Evolutionary conservation across 768 basidiomycete genomes (phyloP).

Genomic region (Mycena sanguinolenta): DNA sequence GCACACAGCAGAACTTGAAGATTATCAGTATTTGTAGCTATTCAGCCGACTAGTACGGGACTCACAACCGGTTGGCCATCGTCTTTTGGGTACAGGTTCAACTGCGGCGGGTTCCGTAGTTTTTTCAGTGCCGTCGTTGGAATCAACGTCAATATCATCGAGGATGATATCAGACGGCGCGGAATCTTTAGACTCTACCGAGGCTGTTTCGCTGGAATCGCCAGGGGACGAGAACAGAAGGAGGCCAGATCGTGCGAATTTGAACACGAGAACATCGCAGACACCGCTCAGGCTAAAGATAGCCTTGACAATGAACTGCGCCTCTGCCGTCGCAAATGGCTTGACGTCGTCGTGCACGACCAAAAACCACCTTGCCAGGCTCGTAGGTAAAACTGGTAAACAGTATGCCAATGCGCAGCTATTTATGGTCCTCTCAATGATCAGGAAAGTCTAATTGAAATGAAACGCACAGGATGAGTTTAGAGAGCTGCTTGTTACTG

Average conservation of each 20-base stretch:
- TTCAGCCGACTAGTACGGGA: background rate
- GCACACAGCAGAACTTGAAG: background rate
- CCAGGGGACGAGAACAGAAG: slow-evolving; percentile 1
- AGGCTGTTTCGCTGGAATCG: background rate
- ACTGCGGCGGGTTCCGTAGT: background rate
- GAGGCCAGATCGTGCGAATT: slow-evolving; percentile 14
- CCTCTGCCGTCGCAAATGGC: slow-evolving; percentile 22
- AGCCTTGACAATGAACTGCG: slow-evolving; percentile 19
- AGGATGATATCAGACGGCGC: too few species aligned
- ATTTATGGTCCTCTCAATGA: background rate
- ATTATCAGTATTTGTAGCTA: background rate
- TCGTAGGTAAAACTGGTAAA: slow-evolving; percentile 24
- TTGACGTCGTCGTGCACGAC: slow-evolving; percentile 23
- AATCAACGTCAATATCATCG: too few species aligned
- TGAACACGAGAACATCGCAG: slow-evolving; percentile 19
- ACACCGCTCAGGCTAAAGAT: slow-evolving; percentile 32
- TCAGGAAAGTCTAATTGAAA: background rate
- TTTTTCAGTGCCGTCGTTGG: background rate
- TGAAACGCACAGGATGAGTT: slow-evolving; percentile 7
- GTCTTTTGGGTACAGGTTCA: background rate
- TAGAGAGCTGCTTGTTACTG: background rate
- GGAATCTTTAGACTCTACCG: too few species aligned
- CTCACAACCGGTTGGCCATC: background rate
- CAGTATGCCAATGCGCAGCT: slow-evolving; percentile 30
- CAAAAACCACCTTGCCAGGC: slow-evolving; percentile 24